Conservation (phyloP, 192 early-diverging fungal genomes). For the Geosiphon pyriformis region DNA sequence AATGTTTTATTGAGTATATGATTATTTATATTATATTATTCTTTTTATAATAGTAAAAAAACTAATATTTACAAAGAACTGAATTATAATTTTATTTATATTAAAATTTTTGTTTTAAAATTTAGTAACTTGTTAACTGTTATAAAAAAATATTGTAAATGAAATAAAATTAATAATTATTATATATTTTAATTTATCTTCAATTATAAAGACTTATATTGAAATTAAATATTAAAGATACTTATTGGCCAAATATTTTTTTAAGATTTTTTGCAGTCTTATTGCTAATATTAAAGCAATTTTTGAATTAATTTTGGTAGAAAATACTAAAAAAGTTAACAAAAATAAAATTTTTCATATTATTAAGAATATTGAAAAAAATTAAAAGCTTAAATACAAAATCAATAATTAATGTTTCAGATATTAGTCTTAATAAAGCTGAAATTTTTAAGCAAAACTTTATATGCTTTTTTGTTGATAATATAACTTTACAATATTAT, state of each 20-base stretch:
- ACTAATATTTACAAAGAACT: neutral
- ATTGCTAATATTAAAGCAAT: neutral
- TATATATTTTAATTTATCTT: neutral
- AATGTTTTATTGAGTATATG: constrained; percentile 2
- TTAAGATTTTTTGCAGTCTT: neutral
- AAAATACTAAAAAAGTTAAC: neutral
- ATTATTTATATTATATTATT: neutral
- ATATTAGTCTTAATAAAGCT: neutral
- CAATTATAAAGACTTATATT: neutral
- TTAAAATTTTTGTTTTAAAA: neutral
- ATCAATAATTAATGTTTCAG: neutral
- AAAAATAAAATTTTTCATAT: neutral
- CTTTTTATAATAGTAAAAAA: constrained; percentile 8
- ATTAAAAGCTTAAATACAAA: neutral
- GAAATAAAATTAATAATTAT: neutral
- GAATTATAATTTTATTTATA: neutral
- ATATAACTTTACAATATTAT: constrained; percentile 5
- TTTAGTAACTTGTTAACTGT: neutral
- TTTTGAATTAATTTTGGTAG: neutral
- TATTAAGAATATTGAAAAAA: neutral
- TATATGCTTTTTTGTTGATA: neutral
- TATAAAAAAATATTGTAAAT: constrained; percentile 10
- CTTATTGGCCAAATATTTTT: neutral
- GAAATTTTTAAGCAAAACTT: neutral
- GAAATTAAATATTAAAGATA: neutral